Conservation (phyloP, 345 rosid species). For the Pistacia atlantica region DNA sequence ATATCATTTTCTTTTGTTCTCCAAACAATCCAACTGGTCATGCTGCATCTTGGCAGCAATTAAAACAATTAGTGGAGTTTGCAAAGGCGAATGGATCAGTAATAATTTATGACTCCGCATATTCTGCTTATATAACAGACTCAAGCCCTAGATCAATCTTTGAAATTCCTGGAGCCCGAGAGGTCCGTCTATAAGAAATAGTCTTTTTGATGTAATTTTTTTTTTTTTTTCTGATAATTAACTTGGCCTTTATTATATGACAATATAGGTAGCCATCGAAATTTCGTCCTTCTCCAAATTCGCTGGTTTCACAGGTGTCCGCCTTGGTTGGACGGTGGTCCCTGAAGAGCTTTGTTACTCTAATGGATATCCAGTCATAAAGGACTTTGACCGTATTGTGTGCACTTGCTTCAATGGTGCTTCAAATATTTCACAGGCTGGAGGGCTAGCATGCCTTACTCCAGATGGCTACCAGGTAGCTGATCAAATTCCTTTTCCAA, state of each 20-base stretch:
- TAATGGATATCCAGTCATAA: conserved; percentile 64
- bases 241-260: neutral
- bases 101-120: conserved; percentile 74
- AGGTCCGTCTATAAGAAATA: conserved; percentile 41
- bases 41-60: conserved; percentile 62
- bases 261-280: conserved; percentile 76
- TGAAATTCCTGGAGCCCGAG: conserved; percentile 90
- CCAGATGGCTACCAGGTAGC: conserved; percentile 57
- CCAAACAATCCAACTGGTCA: conserved; percentile 93
- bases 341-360: conserved; percentile 73
- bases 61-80: conserved; percentile 62
- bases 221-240: neutral
- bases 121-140: conserved; percentile 70
- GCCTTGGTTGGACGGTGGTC: conserved; percentile 90
- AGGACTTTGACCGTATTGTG: conserved; percentile 71
- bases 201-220: neutral
- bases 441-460: conserved; percentile 81
- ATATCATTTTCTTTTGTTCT: conserved; percentile 89
- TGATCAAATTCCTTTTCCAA: neutral
- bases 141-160: conserved; percentile 72
- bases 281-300: conserved; percentile 84
- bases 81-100: conserved; percentile 82
- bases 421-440: conserved; percentile 76
- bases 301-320: conserved; percentile 90
- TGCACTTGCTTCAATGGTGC: conserved; percentile 89